These are phyloP conservation scores for Talaromyces sp. DNA, from an alignment of 2,329 filamentous ascomycete species.

Conservation along the genomic window DNA sequence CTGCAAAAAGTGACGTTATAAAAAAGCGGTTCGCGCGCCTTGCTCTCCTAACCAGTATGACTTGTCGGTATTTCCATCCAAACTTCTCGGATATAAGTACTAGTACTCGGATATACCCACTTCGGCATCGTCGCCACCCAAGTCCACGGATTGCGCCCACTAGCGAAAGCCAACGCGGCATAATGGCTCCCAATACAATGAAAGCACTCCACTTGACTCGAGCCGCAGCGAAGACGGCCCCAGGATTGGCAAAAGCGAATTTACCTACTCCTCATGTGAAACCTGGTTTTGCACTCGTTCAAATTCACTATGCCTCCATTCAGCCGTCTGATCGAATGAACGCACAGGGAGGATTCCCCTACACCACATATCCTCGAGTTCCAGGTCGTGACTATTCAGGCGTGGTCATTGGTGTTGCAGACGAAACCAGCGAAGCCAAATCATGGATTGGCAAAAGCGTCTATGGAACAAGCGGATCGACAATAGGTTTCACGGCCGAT, in stretches of 20 bases:
- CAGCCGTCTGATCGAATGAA: constrained; percentile 37
- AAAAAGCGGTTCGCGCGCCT: neutral
- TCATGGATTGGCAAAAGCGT: constrained; percentile 29
- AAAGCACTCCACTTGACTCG: constrained; percentile 13
- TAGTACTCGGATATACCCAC: too few relatives aligned
- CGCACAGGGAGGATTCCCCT: constrained; percentile 34
- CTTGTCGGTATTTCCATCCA: too few relatives aligned
- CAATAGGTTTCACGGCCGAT: constrained; percentile 28
- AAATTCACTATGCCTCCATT: constrained; percentile 30
- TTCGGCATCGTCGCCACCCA: neutral
- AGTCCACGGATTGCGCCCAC: neutral
- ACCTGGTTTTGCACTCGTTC: constrained; percentile 27
- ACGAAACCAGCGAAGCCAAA: constrained; percentile 12
- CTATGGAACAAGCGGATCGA: constrained; percentile 33
- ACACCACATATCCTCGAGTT: constrained; percentile 30
- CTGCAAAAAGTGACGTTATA: neutral
- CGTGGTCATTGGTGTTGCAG: constrained; percentile 23
- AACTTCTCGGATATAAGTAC: too few relatives aligned
- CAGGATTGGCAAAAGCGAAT: neutral
- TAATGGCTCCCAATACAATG: constrained; percentile 11
- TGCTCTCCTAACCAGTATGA: too few relatives aligned
- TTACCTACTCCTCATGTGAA: constrained; percentile 20
- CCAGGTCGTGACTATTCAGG: constrained; percentile 38
- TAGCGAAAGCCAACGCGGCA: neutral
- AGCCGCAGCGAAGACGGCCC: neutral